Evolutionary conservation across 495 filamentous ascomycete genomes (phyloP), one percentile per base, ranked within the genome.

Genomic region (Lasiosphaeriaceae sp.): DNA sequence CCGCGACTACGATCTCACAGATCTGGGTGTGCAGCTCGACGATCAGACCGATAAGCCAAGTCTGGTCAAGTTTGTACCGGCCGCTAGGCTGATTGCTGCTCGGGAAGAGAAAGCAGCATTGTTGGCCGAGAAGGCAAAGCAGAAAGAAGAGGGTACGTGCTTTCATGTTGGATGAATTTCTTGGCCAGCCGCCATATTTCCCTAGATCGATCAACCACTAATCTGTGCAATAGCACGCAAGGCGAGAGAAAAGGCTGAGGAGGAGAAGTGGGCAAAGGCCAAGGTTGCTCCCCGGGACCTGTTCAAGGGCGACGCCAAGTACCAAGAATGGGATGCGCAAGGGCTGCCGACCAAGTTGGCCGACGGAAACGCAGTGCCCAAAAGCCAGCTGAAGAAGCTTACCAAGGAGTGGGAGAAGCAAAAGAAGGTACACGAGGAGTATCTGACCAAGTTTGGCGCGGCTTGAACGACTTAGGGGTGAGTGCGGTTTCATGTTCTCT

Each of bases 381-480:
- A 97, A 79, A 87, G 80, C 54, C 79, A 81, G 61, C 56, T 57
- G 34, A 98, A 97, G 81, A 95, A 90, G 81, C 68, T 97, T 35
- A 85, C 74, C 74, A 97, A 97, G 77, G 89, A 90, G 24, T 96
- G 90, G 90, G 90, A 96, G 66, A 84, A 77, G 69, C 94, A 97
- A 78, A 95, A 88, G 80, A 96, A 90, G 80, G 63, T 82, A 55
- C 88, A 96, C 68, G 89, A 96, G 26, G 75, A 80, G 60, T 77
- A 70, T 39, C 59, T 65, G 1, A 55, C 24, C 20, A 71, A 68
- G 54, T 66, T 66, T 45, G 63, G 63, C 5, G 44, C 19, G 22
- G 23, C 55, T 26, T 50, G 11, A 41, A 31, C 3, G 4, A 3
- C 34, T 20, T 11, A 24, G 11, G 46, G 24, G 7, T 48, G 11